phyloP scores from a whole-genome alignment of 192 early-diverging fungal species.

The Coemansia sp. region DNA sequence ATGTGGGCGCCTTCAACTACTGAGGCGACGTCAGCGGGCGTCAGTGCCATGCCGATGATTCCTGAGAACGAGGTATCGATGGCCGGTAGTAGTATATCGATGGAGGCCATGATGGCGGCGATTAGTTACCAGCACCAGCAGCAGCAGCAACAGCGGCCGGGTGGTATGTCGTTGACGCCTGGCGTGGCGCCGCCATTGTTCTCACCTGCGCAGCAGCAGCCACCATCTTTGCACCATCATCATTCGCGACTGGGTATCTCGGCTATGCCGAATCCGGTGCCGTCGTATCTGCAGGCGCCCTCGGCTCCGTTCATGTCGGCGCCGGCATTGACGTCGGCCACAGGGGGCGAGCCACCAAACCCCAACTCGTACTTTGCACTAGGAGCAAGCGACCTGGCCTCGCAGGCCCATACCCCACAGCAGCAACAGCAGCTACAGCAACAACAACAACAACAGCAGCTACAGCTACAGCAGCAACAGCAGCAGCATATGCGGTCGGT shows the following conservation, averaged over 20 bases:
- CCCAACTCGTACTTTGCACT: slow-evolving; percentile 39
- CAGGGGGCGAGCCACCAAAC: slow-evolving; percentile 30
- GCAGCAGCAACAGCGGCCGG: too few species aligned
- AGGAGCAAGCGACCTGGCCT: not conserved
- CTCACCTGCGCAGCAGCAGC: not conserved
- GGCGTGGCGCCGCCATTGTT: not conserved
- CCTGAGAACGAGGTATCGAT: not conserved
- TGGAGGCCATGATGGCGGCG: slow-evolving; percentile 1
- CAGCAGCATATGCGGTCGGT: too few species aligned
- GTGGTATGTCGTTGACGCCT: too few species aligned
- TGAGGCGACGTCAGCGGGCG: not conserved
- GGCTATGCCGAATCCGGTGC: not conserved
- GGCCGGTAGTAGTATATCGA: not conserved
- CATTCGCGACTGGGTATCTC: not conserved
- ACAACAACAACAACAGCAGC: slow-evolving; percentile 8
- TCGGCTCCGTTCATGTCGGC: slow-evolving; percentile 37
- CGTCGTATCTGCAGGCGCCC: not conserved
- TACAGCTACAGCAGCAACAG: too few species aligned
- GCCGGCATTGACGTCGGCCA: slow-evolving; percentile 32
- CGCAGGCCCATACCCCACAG: not conserved
- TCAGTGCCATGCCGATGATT: slow-evolving; percentile 2
- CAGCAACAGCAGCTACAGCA: slow-evolving; percentile 8
- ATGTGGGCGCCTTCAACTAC: slow-evolving; percentile 1
- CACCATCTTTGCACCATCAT: not conserved
- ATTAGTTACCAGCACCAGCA: not conserved